Percentiles rank a stretch among this genome's conserved stretches.
Conservation (phyloP, 768 basidiomycete species). For the Boletus sp. region DNA sequence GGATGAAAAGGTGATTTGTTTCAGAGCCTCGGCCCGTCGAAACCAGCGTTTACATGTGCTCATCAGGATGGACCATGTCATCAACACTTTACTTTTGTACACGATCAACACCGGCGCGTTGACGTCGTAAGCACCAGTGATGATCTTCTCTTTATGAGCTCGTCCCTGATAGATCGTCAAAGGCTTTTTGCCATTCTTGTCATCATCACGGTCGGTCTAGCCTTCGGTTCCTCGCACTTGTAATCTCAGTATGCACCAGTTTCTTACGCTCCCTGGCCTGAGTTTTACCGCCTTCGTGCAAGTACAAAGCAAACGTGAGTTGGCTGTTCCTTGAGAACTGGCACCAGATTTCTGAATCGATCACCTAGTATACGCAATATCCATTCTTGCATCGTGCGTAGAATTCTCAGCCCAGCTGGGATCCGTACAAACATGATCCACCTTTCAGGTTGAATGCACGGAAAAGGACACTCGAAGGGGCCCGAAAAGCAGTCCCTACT, state of each 20-base stretch:
- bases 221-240: too few species aligned
- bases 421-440: background rate
- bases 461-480: background rate
- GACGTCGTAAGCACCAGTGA: conserved; percentile 7
- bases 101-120: background rate
- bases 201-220: background rate
- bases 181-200: too few species aligned
- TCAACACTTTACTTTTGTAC: conserved; percentile 17
- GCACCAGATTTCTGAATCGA: background rate
- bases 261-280: conserved; percentile 1
- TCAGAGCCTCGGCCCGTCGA: background rate
- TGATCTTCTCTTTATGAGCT: too few species aligned
- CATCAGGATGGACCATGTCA: conserved; percentile 10
- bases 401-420: too few species aligned
- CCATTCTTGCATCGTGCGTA: conserved; percentile 15
- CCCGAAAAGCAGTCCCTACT: background rate
- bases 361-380: conserved; percentile 12
- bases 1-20: conserved; percentile 3
- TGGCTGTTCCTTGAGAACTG: too few species aligned
- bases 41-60: background rate
- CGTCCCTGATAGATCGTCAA: too few species aligned
- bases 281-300: conserved; percentile 12
- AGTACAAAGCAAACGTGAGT: conserved; percentile 16
- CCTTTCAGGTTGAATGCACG: background rate
- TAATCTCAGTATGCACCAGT: background rate